Conservation (phyloP, 106 monocot genomes). For the Apostasia shenzhenica region DNA sequence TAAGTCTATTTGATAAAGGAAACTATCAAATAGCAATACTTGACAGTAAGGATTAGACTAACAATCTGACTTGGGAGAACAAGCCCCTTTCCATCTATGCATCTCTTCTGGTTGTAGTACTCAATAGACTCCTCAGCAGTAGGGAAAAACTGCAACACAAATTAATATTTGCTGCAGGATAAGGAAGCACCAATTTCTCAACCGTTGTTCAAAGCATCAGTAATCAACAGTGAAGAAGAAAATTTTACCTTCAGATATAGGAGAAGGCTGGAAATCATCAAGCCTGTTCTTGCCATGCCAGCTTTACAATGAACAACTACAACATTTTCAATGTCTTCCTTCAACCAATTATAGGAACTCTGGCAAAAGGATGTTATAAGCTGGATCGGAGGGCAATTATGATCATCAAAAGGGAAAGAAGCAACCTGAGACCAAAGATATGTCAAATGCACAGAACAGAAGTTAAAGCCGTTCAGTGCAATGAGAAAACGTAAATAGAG, state of each 20-base stretch:
- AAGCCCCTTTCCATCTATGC: slow-evolving; percentile 92
- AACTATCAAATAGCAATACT: not conserved
- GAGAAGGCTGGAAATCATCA: slow-evolving; percentile 99
- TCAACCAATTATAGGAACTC: slow-evolving; percentile 97
- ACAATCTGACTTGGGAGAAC: slow-evolving; percentile 99
- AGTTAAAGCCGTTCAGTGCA: not conserved
- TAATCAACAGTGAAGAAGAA: not conserved
- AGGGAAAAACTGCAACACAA: slow-evolving; percentile 73
- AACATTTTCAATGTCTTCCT: slow-evolving; percentile 99
- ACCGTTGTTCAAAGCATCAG: not conserved
- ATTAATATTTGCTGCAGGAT: slow-evolving; percentile 1
- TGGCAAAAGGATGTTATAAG: slow-evolving; percentile 87
- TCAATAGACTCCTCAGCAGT: slow-evolving; percentile 98
- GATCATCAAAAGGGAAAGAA: slow-evolving; percentile 96
- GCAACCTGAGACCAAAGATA: slow-evolving; percentile 54
- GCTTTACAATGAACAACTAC: slow-evolving; percentile 99
- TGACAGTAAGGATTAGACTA: slow-evolving; percentile 37
- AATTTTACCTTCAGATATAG: slow-evolving; percentile 80
- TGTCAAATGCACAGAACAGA: not conserved
- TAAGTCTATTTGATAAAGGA: slow-evolving; percentile 5
- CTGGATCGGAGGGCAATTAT: slow-evolving; percentile 93
- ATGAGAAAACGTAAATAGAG: not conserved
- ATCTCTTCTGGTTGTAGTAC: slow-evolving; percentile 99
- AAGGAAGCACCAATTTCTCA: not conserved
- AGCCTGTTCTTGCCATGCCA: slow-evolving; percentile 94